These are phyloP conservation scores for Henckelia pumila DNA, from an alignment of 257 asterid genomes.

Conservation along the genomic window DNA sequence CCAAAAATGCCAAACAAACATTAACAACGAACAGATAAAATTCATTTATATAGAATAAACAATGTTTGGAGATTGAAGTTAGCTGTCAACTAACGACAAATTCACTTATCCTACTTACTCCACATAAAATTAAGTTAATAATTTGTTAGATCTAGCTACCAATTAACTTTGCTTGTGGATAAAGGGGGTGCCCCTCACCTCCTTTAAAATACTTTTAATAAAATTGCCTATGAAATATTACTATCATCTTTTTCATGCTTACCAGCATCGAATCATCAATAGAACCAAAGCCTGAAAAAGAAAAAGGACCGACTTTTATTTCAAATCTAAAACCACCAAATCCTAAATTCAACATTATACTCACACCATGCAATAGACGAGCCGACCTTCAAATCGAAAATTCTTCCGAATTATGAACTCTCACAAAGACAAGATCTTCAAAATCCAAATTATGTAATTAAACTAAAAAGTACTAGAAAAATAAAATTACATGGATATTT, in stretches of 20 bases:
- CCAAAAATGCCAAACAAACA: constrained; percentile 1
- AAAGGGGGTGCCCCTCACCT: background rate
- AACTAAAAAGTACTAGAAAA: too few relatives aligned
- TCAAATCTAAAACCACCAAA: constrained; percentile 13
- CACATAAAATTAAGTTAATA: constrained; percentile 25
- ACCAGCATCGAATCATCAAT: constrained; percentile 25
- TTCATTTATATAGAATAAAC: constrained; percentile 22
- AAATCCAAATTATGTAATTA: too few relatives aligned
- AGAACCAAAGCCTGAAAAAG: constrained; percentile 34
- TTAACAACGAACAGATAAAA: constrained; percentile 12
- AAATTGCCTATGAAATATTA: constrained; percentile 13
- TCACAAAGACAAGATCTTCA: too few relatives aligned
- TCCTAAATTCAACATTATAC: background rate
- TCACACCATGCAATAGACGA: constrained; percentile 1
- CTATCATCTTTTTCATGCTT: constrained; percentile 25
- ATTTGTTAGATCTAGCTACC: constrained; percentile 29
- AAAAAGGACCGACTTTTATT: constrained; percentile 26
- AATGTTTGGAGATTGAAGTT: constrained; percentile 24
- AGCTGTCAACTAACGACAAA: constrained; percentile 30
- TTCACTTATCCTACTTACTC: constrained; percentile 16
- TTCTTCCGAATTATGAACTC: too few relatives aligned
- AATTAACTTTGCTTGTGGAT: constrained; percentile 33
- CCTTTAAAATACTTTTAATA: constrained; percentile 8
- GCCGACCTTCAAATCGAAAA: too few relatives aligned
- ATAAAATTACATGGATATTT: too few relatives aligned